These are phyloP conservation scores for Lachnellula occidentalis DNA, from an alignment of 2,329 filamentous ascomycete genomes.

Conservation along the genomic window DNA sequence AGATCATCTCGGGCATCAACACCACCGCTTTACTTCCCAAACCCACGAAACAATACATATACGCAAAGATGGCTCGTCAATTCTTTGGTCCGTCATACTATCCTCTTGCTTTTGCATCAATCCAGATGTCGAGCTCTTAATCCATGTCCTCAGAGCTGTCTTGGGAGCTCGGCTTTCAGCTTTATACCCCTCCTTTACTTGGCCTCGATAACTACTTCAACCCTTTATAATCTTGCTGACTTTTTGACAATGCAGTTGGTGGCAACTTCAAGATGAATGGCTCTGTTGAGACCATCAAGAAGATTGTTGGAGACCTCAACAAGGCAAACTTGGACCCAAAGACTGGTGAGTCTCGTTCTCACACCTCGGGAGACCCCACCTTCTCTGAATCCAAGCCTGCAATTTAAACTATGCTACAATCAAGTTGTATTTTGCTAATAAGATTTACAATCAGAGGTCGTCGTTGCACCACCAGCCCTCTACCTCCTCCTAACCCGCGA, in stretches of 20 bases:
- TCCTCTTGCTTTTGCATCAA: no score
- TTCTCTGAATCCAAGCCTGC: background rate
- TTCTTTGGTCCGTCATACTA: background rate
- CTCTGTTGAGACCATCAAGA: conserved; percentile 79
- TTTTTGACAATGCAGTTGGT: conserved; percentile 12
- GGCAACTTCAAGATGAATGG: conserved; percentile 99
- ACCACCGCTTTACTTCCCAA: no score
- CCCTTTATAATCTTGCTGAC: no score
- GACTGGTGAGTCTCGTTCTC: conserved; percentile 50
- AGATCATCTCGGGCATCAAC: no score
- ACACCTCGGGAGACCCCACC: background rate
- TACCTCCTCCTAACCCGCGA: conserved; percentile 87
- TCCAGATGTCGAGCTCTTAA: no score
- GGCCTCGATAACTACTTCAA: no score
- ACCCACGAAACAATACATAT: background rate
- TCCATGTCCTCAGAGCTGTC: no score
- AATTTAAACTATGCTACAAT: background rate
- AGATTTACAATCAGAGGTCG: conserved; percentile 63
- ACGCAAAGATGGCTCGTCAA: background rate
- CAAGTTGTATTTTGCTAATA: background rate
- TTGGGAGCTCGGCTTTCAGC: no score
- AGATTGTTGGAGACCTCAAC: conserved; percentile 88
- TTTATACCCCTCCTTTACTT: no score
- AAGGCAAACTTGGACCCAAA: conserved; percentile 72
- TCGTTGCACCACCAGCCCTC: conserved; percentile 83